Percentiles rank a stretch among this genome's conserved stretches.
phyloP scores from a whole-genome alignment of 2,329 filamentous ascomycete genomes.

The Pestalotiopsis fici region DNA sequence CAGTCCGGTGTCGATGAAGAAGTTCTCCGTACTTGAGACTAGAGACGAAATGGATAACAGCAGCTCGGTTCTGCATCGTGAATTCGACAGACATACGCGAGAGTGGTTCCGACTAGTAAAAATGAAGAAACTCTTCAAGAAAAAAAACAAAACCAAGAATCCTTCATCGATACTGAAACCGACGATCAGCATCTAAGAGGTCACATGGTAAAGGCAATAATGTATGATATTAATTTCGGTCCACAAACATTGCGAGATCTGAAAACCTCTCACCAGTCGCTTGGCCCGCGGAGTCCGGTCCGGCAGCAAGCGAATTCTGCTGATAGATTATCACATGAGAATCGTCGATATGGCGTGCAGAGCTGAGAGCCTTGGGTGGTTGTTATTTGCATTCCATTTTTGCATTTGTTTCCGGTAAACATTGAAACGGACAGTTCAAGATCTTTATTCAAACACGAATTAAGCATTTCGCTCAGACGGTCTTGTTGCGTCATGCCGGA shows the following conservation, averaged over 20 bases:
- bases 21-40: too few species aligned
- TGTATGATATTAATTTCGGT: background rate
- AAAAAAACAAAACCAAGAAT: too few species aligned
- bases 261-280: background rate
- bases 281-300: background rate
- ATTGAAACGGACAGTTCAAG: background rate
- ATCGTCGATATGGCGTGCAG: background rate
- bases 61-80: too few species aligned
- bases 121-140: too few species aligned
- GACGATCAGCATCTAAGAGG: too few species aligned
- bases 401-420: background rate
- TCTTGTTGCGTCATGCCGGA: background rate
- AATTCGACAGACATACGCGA: too few species aligned
- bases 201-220: too few species aligned
- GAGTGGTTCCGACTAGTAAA: too few species aligned
- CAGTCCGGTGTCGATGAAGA: too few species aligned
- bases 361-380: background rate
- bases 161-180: too few species aligned
- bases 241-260: background rate
- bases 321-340: background rate
- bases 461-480: background rate
- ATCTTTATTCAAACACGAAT: background rate
- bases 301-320: background rate
- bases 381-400: background rate
- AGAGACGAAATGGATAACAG: too few species aligned